Base-by-base conservation (phyloP, 768 basidiomycete genomes). In the Hygrocybe punicea region DNA sequence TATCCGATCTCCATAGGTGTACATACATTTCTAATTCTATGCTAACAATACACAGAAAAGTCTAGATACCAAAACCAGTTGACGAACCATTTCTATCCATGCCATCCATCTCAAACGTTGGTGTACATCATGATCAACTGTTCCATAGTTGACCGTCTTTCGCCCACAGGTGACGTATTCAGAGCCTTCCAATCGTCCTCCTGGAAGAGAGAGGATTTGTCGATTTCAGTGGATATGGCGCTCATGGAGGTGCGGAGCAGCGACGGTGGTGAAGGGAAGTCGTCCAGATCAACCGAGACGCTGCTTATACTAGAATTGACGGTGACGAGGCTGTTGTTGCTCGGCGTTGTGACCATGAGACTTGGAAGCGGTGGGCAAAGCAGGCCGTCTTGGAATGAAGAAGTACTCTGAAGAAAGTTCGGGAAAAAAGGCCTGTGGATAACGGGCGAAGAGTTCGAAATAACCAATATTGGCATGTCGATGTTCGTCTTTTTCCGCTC, bases 211-310 rank as follows among this genome's bases (percentile, higher is more conserved):
- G 54, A 45, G 51, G 56, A 57, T 63, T 60, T 17, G 62, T 53
- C 56, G 65, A 57, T 45, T 60, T 64, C 16, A 55, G 49, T 46
- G 24, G 16, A 55, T 9, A 42, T 35, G 17, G 3, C 24, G 9
- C 10, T 46, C 11, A n/a, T 61, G 61, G 23, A 61, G 50, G 4
- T 58, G 59, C 66, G 60, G 37, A 66, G 44, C 29, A 61, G 60
- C 35, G 57, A 52, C 23, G 77, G 80, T 1, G 80, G 79, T 2
- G 72, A 62, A 14, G 80, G 80, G 63, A 82, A 82, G 50, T 78
- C 75, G 60, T 73, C 69, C 48, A 82, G 66, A 58, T 78, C 69
- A 19, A 81, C 65, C 0, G 74, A 74, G n/a, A 67, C 58, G 40
- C 69, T 76, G 60, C 76, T 81, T 5, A 70, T 64, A 24, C 63